Evolutionary conservation across 2,329 filamentous ascomycete species (phyloP).

Genomic region (Cercospora sp.): DNA sequence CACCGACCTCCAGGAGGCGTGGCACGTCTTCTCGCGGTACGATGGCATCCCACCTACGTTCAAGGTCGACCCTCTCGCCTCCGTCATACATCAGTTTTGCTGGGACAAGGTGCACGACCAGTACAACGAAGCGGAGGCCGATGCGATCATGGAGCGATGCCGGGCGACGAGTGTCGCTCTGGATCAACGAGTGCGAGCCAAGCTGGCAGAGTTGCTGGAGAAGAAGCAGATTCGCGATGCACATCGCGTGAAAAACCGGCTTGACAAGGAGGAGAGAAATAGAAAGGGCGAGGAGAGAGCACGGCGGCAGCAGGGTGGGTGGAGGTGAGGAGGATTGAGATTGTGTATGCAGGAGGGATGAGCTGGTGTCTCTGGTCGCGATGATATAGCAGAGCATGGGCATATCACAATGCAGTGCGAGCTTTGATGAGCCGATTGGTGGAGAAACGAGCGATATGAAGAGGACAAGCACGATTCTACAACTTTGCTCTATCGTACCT

Average conservation of each 20-base stretch:
- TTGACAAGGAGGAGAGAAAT: neutral
- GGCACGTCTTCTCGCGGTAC: neutral
- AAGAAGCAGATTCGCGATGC: neutral
- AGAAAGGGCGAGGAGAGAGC: neutral
- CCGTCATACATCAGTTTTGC: neutral
- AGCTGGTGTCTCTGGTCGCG: neutral
- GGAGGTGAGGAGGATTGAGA: neutral
- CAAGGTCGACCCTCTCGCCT: neutral
- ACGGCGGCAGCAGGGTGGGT: neutral
- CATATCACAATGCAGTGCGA: neutral
- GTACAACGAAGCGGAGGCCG: neutral
- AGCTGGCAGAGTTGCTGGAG: neutral
- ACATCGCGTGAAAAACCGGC: neutral
- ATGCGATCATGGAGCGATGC: neutral
- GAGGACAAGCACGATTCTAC: neutral
- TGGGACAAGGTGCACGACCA: neutral
- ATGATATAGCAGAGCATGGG: neutral
- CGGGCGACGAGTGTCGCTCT: neutral
- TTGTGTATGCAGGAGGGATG: neutral
- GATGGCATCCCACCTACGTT: neutral
- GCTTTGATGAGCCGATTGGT: neutral
- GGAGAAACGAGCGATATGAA: neutral
- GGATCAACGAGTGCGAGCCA: neutral
- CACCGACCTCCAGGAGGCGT: neutral
- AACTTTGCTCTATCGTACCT: neutral